phyloP scores from a whole-genome alignment of 164 flowering plant genomes.

The Magnolia sinica region DNA sequence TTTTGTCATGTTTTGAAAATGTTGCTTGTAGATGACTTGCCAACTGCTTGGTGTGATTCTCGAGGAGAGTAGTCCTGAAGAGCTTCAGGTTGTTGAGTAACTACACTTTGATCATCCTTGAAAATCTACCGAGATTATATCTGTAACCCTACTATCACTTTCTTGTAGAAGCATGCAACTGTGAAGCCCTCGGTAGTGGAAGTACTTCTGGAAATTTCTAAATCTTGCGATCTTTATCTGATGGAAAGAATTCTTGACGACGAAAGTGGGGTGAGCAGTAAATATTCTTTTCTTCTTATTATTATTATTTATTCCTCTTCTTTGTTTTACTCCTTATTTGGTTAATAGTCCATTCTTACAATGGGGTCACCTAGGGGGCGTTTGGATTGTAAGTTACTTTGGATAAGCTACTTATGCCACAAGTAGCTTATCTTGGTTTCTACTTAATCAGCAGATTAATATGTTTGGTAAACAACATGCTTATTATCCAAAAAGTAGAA shows the following conservation, averaged over 20 bases:
- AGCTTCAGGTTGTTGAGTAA: conserved; percentile 24
- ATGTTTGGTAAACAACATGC: no score
- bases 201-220: conserved; percentile 28
- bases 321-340: neutral
- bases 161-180: conserved; percentile 32
- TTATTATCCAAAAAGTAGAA: no score
- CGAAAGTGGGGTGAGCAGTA: conserved; percentile 30
- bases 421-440: no score
- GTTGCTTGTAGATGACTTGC: conserved; percentile 30
- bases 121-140: neutral
- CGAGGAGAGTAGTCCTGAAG: conserved; percentile 34
- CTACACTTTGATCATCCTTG: neutral
- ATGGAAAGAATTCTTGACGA: conserved; percentile 40
- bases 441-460: no score
- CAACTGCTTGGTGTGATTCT: conserved; percentile 34
- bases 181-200: conserved; percentile 33
- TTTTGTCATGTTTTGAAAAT: neutral
- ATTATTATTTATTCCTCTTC: neutral
- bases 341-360: neutral
- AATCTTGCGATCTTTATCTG: conserved; percentile 33
- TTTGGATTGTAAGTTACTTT: no score
- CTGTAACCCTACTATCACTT: conserved; percentile 5
- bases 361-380: neutral
- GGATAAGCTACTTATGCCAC: no score
- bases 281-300: neutral